A percentile compares a stretch with the other conserved stretches of the same genome.
phyloP scores from a whole-genome alignment of 1,139 yeast species.

The Diutina pseudorugosa region DNA sequence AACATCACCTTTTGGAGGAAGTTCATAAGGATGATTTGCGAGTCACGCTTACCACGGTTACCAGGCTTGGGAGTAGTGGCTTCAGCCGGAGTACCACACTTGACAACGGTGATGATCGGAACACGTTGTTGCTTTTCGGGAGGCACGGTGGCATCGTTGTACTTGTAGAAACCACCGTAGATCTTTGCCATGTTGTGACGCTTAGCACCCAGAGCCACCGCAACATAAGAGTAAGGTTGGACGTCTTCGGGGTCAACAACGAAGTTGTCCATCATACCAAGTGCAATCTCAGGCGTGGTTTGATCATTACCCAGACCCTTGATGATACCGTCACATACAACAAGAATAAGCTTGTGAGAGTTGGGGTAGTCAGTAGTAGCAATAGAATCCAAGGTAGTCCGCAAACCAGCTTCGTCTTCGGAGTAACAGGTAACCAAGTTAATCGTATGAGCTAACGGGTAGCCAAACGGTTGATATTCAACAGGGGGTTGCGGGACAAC shows the following conservation, averaged over 20 bases:
- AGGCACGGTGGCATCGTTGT: slow-evolving; percentile 63
- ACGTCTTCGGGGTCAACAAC: slow-evolving; percentile 62
- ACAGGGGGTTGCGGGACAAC: slow-evolving; percentile 82
- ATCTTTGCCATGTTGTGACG: slow-evolving; percentile 98
- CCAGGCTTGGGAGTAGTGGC: slow-evolving; percentile 80
- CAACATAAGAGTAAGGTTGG: slow-evolving; percentile 73
- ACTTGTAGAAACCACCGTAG: slow-evolving; percentile 80
- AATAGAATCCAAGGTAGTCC: slow-evolving; percentile 81
- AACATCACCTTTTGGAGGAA: slow-evolving; percentile 85
- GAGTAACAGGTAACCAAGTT: slow-evolving; percentile 89
- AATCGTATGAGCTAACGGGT: slow-evolving; percentile 77
- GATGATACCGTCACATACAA: slow-evolving; percentile 86
- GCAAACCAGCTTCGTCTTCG: slow-evolving; percentile 75
- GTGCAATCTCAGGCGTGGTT: slow-evolving; percentile 80
- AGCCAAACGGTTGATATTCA: slow-evolving; percentile 77
- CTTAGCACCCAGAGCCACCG: slow-evolving; percentile 86
- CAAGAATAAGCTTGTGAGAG: slow-evolving; percentile 75
- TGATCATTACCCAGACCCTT: slow-evolving; percentile 85
- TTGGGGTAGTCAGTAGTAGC: slow-evolving; percentile 92
- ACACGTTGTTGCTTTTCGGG: slow-evolving; percentile 78
- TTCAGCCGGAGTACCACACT: slow-evolving; percentile 89
- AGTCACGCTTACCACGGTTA: slow-evolving; percentile 96
- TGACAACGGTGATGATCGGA: slow-evolving; percentile 73
- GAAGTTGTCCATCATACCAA: slow-evolving; percentile 83
- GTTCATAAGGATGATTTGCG: slow-evolving; percentile 88